phyloP scores from a whole-genome alignment of 2,329 filamentous ascomycete species.

The Didymella pomorum region DNA sequence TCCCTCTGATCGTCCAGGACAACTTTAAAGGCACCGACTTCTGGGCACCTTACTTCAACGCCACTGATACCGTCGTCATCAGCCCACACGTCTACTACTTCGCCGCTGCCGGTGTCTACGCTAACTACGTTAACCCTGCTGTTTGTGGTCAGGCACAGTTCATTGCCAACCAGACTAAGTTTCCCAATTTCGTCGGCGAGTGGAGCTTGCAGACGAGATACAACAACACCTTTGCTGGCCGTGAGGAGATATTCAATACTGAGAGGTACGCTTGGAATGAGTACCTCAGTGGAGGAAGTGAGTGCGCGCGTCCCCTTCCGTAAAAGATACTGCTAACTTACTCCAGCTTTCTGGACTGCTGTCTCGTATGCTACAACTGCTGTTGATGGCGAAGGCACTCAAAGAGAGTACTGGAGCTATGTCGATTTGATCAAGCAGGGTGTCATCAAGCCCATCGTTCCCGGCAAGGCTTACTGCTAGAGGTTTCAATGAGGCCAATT shows the following conservation, averaged over 20 bases:
- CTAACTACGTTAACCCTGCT: not conserved
- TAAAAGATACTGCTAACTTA: not conserved
- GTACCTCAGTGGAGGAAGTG: constrained; percentile 5
- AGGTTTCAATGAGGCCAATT: too few species aligned
- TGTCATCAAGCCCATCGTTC: constrained; percentile 1
- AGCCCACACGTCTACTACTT: constrained; percentile 19
- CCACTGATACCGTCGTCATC: constrained; percentile 26
- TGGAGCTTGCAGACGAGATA: constrained; percentile 18
- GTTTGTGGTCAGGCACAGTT: constrained; percentile 10
- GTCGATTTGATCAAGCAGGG: constrained; percentile 13
- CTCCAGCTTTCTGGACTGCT: constrained; percentile 35
- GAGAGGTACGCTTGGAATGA: constrained; percentile 10
- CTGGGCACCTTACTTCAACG: constrained; percentile 20
- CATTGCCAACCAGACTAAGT: constrained; percentile 10
- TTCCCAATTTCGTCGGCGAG: constrained; percentile 13
- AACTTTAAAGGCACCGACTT: constrained; percentile 21
- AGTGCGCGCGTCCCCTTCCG: not conserved
- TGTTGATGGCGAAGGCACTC: constrained; percentile 15
- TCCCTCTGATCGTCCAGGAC: constrained; percentile 22
- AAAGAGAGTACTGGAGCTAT: constrained; percentile 23
- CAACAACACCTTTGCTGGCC: constrained; percentile 29
- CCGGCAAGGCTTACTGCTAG: too few species aligned
- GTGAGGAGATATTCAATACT: constrained; percentile 23
- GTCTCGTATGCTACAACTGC: constrained; percentile 22
- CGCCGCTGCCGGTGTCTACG: constrained; percentile 24